phyloP scores from a whole-genome alignment of 2,329 filamentous ascomycete genomes.

The Nemania abortiva region DNA sequence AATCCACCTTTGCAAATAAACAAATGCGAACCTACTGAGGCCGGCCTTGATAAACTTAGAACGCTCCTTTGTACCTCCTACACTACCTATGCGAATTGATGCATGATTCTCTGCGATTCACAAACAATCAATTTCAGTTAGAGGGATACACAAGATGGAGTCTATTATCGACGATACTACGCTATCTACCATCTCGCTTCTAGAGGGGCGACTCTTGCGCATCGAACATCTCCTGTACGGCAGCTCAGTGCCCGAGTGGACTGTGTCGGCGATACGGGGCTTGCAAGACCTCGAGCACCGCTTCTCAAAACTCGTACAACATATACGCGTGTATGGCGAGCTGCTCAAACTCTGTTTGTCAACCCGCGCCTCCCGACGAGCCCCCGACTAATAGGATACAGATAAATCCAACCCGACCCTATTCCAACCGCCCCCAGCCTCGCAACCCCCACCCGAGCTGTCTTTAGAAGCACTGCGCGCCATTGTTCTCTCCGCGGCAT shows the following conservation, averaged over 20 bases:
- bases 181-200: constrained; percentile 66
- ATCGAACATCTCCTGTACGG: constrained; percentile 71
- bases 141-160: constrained; percentile 40
- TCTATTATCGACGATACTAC: constrained; percentile 64
- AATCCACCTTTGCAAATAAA: background rate
- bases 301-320: constrained; percentile 63
- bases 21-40: background rate
- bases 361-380: background rate
- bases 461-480: constrained; percentile 64
- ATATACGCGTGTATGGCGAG: constrained; percentile 68
- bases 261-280: constrained; percentile 58
- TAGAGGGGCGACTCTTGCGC: constrained; percentile 69
- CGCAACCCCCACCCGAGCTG: constrained; percentile 65
- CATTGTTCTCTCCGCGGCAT: constrained; percentile 67
- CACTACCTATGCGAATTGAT: background rate
- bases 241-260: constrained; percentile 52
- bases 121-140: background rate
- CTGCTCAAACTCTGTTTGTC: constrained; percentile 70
- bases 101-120: background rate
- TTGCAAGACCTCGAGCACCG: constrained; percentile 66
- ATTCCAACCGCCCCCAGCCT: constrained; percentile 62
- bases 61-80: background rate
- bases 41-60: background rate
- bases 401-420: constrained; percentile 67
- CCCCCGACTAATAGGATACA: constrained; percentile 48